Conservation (phyloP, 371 early-diverging fungal species). For the Amoeboaphelidium protococcarum region DNA sequence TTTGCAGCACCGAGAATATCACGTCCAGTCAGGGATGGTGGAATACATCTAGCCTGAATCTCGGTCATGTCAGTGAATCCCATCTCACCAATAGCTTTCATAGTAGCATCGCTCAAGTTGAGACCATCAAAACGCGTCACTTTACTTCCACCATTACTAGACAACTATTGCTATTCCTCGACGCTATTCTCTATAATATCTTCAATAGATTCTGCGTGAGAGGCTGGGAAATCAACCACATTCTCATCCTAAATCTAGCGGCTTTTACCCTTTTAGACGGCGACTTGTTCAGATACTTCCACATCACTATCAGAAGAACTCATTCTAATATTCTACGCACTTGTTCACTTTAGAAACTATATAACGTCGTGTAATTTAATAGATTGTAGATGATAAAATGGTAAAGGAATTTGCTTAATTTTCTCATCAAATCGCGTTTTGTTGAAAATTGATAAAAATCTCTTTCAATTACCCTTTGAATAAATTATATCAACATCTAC, state of each 20-base stretch:
- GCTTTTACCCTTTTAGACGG: neutral
- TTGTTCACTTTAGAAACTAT: too few species aligned
- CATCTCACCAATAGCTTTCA: slow-evolving; percentile 63
- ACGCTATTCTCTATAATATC: neutral
- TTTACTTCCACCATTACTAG: neutral
- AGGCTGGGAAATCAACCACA: neutral
- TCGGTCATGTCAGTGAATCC: slow-evolving; percentile 88
- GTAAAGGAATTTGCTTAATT: too few species aligned
- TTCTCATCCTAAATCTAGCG: neutral
- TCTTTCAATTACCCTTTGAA: too few species aligned
- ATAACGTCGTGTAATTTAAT: too few species aligned
- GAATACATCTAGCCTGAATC: slow-evolving; percentile 88
- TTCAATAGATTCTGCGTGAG: neutral
- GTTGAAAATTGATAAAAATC: too few species aligned
- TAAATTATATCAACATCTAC: too few species aligned
- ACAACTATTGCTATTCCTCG: neutral
- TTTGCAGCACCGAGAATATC: slow-evolving; percentile 97
- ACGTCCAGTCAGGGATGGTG: slow-evolving; percentile 73
- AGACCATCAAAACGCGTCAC: slow-evolving; percentile 11
- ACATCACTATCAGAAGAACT: too few species aligned
- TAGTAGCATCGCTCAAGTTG: slow-evolving; percentile 15
- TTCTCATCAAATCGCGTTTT: too few species aligned
- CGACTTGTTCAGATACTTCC: too few species aligned
- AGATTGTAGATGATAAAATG: too few species aligned
- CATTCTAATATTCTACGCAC: too few species aligned